Evolutionary conservation across 1,139 yeast species (phyloP).

Genomic region (Hyphopichia wangnamkhiaoensis): DNA sequence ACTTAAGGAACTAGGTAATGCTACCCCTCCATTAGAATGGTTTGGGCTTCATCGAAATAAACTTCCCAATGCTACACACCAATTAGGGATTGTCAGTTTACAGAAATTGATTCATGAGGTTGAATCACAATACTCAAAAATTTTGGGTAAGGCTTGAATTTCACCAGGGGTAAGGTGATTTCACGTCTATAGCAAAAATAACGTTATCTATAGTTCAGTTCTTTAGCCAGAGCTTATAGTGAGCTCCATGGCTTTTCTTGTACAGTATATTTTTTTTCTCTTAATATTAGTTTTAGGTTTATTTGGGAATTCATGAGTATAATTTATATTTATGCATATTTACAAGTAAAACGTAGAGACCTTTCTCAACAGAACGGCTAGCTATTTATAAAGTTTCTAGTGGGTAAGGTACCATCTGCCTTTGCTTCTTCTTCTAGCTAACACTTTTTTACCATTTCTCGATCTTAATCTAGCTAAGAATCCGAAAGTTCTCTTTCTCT

Average conservation of each 20-base stretch:
- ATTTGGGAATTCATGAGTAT: neutral
- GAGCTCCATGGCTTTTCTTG: neutral
- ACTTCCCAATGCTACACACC: conserved; percentile 86
- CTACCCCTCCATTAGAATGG: conserved; percentile 98
- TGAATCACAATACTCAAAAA: conserved; percentile 51
- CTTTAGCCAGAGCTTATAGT: neutral
- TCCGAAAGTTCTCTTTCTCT: conserved; percentile 88
- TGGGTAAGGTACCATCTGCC: conserved; percentile 95
- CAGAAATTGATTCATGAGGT: conserved; percentile 72
- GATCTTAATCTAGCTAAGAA: conserved; percentile 84
- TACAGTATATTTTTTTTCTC: neutral
- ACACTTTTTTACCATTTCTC: conserved; percentile 76
- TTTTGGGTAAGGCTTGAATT: conserved; percentile 39
- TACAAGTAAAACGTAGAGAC: conserved; percentile 7
- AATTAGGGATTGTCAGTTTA: conserved; percentile 67
- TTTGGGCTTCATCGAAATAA: conserved; percentile 86
- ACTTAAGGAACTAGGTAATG: conserved; percentile 87
- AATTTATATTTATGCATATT: conserved; percentile 6
- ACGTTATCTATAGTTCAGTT: neutral
- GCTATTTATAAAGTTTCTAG: conserved; percentile 25
- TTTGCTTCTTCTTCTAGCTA: conserved; percentile 78
- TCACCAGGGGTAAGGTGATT: too few species aligned
- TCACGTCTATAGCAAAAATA: neutral
- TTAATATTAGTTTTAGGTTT: neutral
- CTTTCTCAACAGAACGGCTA: neutral